A percentile compares a stretch with the other conserved stretches of the same genome.
Conservation (phyloP, 140 eudicot genomes). For the Senecio squalidus region DNA sequence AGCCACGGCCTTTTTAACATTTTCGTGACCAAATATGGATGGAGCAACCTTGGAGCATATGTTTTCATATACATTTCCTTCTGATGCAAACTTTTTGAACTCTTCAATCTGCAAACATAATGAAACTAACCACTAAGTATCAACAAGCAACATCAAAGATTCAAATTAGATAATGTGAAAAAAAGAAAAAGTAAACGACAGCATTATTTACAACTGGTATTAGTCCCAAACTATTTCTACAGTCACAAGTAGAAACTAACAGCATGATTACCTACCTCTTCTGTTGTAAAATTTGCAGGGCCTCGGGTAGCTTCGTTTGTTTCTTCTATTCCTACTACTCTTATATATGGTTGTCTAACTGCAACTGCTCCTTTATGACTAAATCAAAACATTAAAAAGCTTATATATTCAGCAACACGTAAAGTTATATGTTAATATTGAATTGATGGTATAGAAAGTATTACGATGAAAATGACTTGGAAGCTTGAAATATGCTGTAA, state of each 20-base stretch:
- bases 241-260: too few species aligned
- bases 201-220: background rate
- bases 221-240: background rate
- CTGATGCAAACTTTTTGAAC: conserved; percentile 85
- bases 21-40: conserved; percentile 86
- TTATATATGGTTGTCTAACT: conserved; percentile 89
- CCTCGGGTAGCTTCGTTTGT: conserved; percentile 92
- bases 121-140: background rate
- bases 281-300: conserved; percentile 66
- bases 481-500: conserved; percentile 92
- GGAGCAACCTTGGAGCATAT: conserved; percentile 96
- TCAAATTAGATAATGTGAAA: too few species aligned
- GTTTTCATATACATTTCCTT: conserved; percentile 56
- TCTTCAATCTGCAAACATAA: conserved; percentile 66
- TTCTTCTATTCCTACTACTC: conserved; percentile 97
- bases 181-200: background rate
- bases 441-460: conserved; percentile 1
- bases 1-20: conserved; percentile 89
- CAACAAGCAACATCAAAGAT: background rate
- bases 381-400: conserved; percentile 13
- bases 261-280: conserved; percentile 49
- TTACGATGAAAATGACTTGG: conserved; percentile 78
- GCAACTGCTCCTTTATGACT: conserved; percentile 99
- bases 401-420: background rate
- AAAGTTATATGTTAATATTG: background rate